phyloP scores from a whole-genome alignment of 2,329 filamentous ascomycete genomes.

The Fusarium penzigii region DNA sequence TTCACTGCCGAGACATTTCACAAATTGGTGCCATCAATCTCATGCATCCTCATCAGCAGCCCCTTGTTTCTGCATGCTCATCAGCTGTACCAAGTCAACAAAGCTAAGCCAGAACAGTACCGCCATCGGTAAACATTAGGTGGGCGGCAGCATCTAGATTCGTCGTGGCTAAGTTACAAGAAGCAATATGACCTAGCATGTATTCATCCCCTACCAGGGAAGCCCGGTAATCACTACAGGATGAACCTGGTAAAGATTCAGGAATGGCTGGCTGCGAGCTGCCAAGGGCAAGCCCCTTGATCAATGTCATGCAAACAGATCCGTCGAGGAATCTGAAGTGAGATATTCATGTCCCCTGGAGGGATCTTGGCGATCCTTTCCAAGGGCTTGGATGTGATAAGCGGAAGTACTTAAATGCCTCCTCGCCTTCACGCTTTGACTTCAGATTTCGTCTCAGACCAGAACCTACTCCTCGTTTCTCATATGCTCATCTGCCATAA shows the following conservation, averaged over 20 bases:
- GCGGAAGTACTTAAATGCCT: background rate
- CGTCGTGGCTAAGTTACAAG: background rate
- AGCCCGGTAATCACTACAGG: background rate
- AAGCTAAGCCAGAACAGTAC: background rate
- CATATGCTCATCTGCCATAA: background rate
- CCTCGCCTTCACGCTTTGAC: background rate
- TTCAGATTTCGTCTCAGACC: background rate
- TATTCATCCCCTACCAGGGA: background rate
- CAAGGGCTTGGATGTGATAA: too few relatives aligned
- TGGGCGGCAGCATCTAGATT: background rate
- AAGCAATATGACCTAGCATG: background rate
- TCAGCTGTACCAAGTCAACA: background rate
- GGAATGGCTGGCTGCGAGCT: background rate
- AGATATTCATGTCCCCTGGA: background rate
- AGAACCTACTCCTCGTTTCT: background rate
- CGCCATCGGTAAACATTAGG: too few relatives aligned
- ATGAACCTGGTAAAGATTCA: background rate
- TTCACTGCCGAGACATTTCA: background rate
- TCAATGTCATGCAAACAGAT: background rate
- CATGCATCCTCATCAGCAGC: background rate
- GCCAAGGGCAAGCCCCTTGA: background rate
- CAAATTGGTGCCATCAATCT: background rate
- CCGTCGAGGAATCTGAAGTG: background rate
- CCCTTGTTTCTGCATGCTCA: background rate
- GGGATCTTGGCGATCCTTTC: background rate